Base-by-base conservation (phyloP, 306 rosid genomes). In the Cucurbita argyrosperma region DNA sequence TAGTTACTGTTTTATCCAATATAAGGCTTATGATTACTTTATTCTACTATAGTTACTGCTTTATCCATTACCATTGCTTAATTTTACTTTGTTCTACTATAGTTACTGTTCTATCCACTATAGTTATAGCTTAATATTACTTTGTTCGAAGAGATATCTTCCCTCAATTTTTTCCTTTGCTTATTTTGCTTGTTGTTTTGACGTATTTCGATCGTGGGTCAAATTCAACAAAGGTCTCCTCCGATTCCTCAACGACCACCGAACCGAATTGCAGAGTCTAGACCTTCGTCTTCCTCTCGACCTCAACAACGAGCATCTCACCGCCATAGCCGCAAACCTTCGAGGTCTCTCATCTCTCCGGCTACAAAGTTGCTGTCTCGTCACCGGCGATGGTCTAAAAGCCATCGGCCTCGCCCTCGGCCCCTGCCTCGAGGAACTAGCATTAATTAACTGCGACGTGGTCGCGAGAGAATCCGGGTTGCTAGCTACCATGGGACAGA, bases 221-320 rank as follows among this genome's bases (percentile, higher is more conserved):
- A 35, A 30, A n/a, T 10, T n/a, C 6, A 2, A 4, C 1, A 3
- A 16, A 60, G 66, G 91, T 1, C 52, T 94, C 35, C 87, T 86
- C 4, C 78, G 83, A 12, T 90, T 94, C 76, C 79, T 90, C 19
- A 67, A 67, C 72, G 79, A 70, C 2, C 72, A 78, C 54, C 81
- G 60, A 4, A 80, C 83, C 5, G 79, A 80, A 59, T 18, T 94
- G 51, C 85, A 62, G 8, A 89, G 78, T 45, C 83, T 94, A 0
- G 91, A 94, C 50, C 84, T 94, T 42, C 95, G 98, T 0, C 77
- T 94, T 61, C 98, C 98, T 79, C 79, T 94, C 37, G 99, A 94
- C 84, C 90, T 94, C 26, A 49, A 77, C 42, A 94, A 94, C 74
- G 79, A 77, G 14, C 99, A 94, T 67, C 86, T 94, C 7, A 52